phyloP scores from a whole-genome alignment of 352 stramenopile species.

The Globisporangium orthogonon region DNA sequence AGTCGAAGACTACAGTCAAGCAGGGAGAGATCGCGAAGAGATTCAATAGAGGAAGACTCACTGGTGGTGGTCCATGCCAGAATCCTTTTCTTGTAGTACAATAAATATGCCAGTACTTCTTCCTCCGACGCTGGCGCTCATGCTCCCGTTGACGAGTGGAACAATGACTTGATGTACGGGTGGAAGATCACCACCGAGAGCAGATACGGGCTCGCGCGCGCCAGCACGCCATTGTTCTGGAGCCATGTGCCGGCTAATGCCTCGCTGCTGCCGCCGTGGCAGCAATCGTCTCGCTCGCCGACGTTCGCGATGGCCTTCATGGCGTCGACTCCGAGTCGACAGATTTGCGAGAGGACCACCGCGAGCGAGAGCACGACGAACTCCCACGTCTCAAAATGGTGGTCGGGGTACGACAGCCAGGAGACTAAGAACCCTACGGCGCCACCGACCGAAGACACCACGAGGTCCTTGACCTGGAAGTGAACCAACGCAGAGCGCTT shows the following conservation, averaged over 20 bases:
- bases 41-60: too few relatives aligned
- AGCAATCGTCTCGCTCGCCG: constrained; percentile 10
- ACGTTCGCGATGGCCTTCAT: constrained; percentile 34
- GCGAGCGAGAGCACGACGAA: constrained; percentile 26
- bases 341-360: constrained; percentile 27
- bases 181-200: constrained; percentile 56
- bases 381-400: constrained; percentile 22
- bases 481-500: neutral
- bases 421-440: constrained; percentile 15
- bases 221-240: constrained; percentile 49
- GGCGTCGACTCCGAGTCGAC: constrained; percentile 27
- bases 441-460: constrained; percentile 17
- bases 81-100: too few relatives aligned
- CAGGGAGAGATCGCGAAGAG: neutral
- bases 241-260: constrained; percentile 3
- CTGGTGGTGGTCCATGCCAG: too few relatives aligned
- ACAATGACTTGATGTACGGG: constrained; percentile 46
- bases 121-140: neutral
- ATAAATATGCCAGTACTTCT: too few relatives aligned
- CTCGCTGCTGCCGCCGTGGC: constrained; percentile 8
- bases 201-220: constrained; percentile 50
- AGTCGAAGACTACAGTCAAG: too few relatives aligned
- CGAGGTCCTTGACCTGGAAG: constrained; percentile 11
- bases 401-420: constrained; percentile 14
- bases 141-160: constrained; percentile 11